Base-by-base conservation (phyloP, 495 filamentous ascomycete species). In the Clavariopsis aquatica region DNA sequence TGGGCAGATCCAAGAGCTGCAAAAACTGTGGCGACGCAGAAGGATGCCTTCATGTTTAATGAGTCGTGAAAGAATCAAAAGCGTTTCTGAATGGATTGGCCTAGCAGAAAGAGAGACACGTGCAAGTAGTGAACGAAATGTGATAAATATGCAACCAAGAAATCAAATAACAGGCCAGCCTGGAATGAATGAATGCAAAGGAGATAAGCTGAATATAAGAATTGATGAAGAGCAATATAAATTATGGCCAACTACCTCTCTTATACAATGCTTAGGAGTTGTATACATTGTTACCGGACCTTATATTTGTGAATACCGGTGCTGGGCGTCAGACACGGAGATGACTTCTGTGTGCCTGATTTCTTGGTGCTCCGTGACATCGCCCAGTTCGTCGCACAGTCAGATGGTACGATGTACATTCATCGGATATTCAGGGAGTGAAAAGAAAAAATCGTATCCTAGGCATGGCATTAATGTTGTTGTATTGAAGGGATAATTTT, bases 311-410 rank as follows among this genome's bases (percentile, higher is more conserved):
- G 38, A 43, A 43, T 43, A 43, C 38, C 38, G 6, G 6, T 43
- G 38, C 38, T 43, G 38, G 38, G 38, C 38, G n/a, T 43, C 38
- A 17, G 38, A 43, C 38, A 43, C 38, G 38, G 38, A 43, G 38
- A 43, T 43, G 38, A 3, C 12, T 10, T 43, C 38, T 34, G 31
- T 12, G 12, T 34, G 31, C 31, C 31, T 34, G 12, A 34, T 17
- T 6, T 43, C 38, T 9, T 43, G 38, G 38, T n/a, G 8, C 38
- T 10, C 38, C 38, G 6, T 8, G 38, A 43, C 13, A 43, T 10
- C 8, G n/a, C 38, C 38, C 6, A 43, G n/a, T n/a, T n/a, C n/a
- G n/a, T 43, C 15, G 9, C 15, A 43, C 38, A 43, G 12, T 17
- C 5, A n/a, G n/a, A 7, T 10, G 38, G n/a, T 3, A n/a, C 6